These are phyloP conservation scores for Hanseniaspora pseudoguilliermondii DNA, from an alignment of 805 yeast genomes.

Conservation along the genomic window DNA sequence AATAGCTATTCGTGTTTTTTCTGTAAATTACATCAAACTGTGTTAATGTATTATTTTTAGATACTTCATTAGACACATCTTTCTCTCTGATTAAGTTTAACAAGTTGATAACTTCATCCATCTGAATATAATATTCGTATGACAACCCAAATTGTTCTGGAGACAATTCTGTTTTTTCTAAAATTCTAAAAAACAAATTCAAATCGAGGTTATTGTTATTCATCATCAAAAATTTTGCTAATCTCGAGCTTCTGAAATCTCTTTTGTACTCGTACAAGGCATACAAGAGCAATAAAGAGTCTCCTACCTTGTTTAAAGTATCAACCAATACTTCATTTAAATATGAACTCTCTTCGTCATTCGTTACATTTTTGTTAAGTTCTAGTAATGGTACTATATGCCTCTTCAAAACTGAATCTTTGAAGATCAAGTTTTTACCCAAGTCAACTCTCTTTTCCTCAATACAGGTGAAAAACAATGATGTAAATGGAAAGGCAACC, in stretches of 20 bases:
- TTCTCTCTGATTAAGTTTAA: slow-evolving; percentile 31
- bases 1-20: slow-evolving; percentile 16
- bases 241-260: slow-evolving; percentile 48
- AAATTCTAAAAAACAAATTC: slow-evolving; percentile 18
- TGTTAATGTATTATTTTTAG: slow-evolving; percentile 26
- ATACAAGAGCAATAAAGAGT: slow-evolving; percentile 23
- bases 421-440: slow-evolving; percentile 51
- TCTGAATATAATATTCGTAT: slow-evolving; percentile 49
- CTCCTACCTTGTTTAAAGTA: slow-evolving; percentile 29
- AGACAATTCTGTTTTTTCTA: slow-evolving; percentile 25
- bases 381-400: slow-evolving; percentile 53
- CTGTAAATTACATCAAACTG: slow-evolving; percentile 26
- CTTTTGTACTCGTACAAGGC: slow-evolving; percentile 43
- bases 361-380: slow-evolving; percentile 46
- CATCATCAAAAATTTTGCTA: slow-evolving; percentile 41
- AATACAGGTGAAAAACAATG: slow-evolving; percentile 51
- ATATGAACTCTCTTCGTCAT: slow-evolving; percentile 53
- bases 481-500: slow-evolving; percentile 41
- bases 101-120: slow-evolving; percentile 41
- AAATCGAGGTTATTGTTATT: slow-evolving; percentile 25
- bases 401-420: slow-evolving; percentile 47
- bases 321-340: slow-evolving; percentile 42
- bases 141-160: slow-evolving; percentile 30
- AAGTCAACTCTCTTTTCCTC: slow-evolving; percentile 69
- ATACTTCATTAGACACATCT: slow-evolving; percentile 22